Evolutionary conservation across 2,329 filamentous ascomycete genomes (phyloP).

Genomic region (Helicocarpus griseus): DNA sequence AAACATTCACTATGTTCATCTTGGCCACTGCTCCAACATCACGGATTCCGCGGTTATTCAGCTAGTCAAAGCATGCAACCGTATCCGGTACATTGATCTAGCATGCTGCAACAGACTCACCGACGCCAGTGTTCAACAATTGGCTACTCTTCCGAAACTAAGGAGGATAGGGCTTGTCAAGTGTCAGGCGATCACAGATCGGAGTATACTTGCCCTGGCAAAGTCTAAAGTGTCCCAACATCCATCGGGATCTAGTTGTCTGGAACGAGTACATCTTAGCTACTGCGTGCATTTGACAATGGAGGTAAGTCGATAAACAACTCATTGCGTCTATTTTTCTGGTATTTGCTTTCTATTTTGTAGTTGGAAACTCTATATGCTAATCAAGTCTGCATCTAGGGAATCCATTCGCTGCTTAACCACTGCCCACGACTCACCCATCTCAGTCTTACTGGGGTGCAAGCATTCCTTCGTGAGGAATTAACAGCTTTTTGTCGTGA

Average conservation of each 20-base stretch:
- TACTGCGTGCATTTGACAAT: constrained; percentile 84
- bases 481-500: constrained; percentile 77
- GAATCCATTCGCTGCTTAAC: constrained; percentile 81
- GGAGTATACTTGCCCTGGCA: constrained; percentile 76
- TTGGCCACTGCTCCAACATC: constrained; percentile 86
- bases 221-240: constrained; percentile 47
- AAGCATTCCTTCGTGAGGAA: constrained; percentile 78
- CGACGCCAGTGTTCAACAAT: constrained; percentile 71
- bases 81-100: constrained; percentile 93
- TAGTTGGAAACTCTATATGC: not conserved
- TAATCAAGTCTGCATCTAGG: constrained; percentile 43
- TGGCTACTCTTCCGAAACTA: constrained; percentile 82
- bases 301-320: constrained; percentile 48
- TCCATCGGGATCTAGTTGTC: constrained; percentile 53
- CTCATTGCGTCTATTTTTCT: not conserved
- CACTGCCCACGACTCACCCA: constrained; percentile 88
- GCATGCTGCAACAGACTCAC: constrained; percentile 90
- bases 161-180: constrained; percentile 94
- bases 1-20: constrained; percentile 91
- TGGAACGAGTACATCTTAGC: constrained; percentile 91
- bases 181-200: constrained; percentile 80
- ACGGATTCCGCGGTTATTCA: constrained; percentile 81
- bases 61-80: constrained; percentile 75
- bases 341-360: not conserved
- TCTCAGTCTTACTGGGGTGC: constrained; percentile 85